Percentiles rank a stretch among this genome's conserved stretches.
Conservation (phyloP, 2,329 filamentous ascomycete genomes). For the Cercospora brassicicola region DNA sequence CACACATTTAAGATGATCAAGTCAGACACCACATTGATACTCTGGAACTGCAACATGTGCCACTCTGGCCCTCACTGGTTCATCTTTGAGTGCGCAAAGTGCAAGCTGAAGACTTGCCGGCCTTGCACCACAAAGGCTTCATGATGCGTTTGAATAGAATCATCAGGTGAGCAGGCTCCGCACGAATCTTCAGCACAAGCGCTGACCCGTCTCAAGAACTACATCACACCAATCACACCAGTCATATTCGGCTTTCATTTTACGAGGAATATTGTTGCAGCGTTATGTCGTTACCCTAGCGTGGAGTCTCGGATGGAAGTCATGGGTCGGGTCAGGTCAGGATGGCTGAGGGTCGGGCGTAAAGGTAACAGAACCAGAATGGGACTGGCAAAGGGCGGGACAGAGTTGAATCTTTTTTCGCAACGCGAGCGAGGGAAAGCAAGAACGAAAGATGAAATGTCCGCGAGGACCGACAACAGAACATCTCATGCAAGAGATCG, state of each 20-base stretch:
- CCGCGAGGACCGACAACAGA: slow-evolving; percentile 27
- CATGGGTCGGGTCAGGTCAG: neutral
- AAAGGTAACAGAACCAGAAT: slow-evolving; percentile 11
- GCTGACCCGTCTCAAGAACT: neutral
- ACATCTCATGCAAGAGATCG: slow-evolving; percentile 3
- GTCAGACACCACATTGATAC: slow-evolving; percentile 52
- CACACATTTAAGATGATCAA: slow-evolving; percentile 55
- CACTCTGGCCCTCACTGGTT: slow-evolving; percentile 53
- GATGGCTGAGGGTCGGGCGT: neutral
- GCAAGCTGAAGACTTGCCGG: slow-evolving; percentile 54
- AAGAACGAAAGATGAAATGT: slow-evolving; percentile 22
- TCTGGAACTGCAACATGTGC: slow-evolving; percentile 56
- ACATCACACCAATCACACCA: neutral
- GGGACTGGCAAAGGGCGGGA: slow-evolving; percentile 6
- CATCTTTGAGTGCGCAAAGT: slow-evolving; percentile 54
- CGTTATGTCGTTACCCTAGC: slow-evolving; percentile 33
- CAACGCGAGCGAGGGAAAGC: neutral
- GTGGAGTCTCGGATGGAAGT: slow-evolving; percentile 30
- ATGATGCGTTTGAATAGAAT: slow-evolving; percentile 8
- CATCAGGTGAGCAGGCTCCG: neutral
- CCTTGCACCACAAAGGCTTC: slow-evolving; percentile 50
- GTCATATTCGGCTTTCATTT: slow-evolving; percentile 14
- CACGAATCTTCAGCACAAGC: too few relatives aligned
- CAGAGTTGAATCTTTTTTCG: slow-evolving; percentile 3
- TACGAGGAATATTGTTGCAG: slow-evolving; percentile 30